Percentiles rank a stretch among this genome's conserved stretches.
phyloP scores from a whole-genome alignment of 495 filamentous ascomycete species.

The Aspergillus ostianus region DNA sequence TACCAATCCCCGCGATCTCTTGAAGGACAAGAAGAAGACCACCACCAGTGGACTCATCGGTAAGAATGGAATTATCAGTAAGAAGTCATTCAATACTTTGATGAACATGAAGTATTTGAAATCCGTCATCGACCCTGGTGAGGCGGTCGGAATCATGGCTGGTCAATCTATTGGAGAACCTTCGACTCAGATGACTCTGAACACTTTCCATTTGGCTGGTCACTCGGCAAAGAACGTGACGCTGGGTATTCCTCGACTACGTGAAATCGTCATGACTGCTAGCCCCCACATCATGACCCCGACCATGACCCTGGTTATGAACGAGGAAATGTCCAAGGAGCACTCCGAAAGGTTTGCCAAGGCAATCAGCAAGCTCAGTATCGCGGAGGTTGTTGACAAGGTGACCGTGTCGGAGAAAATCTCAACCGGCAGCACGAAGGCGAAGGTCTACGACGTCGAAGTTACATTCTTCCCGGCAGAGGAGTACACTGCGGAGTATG shows the following conservation, averaged over 20 bases:
- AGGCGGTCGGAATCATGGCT: constrained; percentile 96
- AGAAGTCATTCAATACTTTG: constrained; percentile 76
- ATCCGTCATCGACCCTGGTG: constrained; percentile 90
- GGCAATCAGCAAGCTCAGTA: constrained; percentile 81
- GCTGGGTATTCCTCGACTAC: constrained; percentile 91
- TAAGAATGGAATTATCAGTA: too few species aligned
- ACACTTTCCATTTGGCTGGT: constrained; percentile 99
- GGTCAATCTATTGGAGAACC: constrained; percentile 97
- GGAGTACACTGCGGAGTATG: constrained; percentile 83
- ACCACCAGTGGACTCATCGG: too few species aligned
- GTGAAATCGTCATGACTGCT: constrained; percentile 99
- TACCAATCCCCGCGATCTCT: constrained; percentile 67
- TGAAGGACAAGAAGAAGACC: constrained; percentile 80
- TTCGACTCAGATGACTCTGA: constrained; percentile 99
- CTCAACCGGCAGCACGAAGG: constrained; percentile 61
- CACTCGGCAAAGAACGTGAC: constrained; percentile 99
- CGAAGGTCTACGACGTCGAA: constrained; percentile 81
- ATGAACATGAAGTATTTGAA: constrained; percentile 90
- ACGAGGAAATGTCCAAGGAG: constrained; percentile 64
- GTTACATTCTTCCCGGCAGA: constrained; percentile 78
- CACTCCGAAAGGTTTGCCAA: constrained; percentile 83
- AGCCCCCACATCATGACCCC: constrained; percentile 85
- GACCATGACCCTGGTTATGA: constrained; percentile 82
- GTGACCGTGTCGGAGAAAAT: constrained; percentile 75
- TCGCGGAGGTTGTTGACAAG: constrained; percentile 83